Evolutionary conservation across 2,329 filamentous ascomycete species (phyloP).

Genomic region (Penicillium sp.): DNA sequence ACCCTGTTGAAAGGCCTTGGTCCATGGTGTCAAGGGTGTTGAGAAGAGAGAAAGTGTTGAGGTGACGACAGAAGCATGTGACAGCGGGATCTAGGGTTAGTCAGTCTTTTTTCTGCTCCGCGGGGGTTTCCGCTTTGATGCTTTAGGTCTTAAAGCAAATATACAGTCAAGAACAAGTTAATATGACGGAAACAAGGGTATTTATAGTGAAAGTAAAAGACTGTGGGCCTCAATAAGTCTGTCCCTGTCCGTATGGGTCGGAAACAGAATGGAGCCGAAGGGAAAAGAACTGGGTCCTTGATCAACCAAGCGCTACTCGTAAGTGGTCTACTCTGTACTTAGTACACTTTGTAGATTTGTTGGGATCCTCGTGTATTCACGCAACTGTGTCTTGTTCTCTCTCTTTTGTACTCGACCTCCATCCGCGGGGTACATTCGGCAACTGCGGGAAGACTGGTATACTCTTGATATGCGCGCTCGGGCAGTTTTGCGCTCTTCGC

Average conservation of each 20-base stretch:
- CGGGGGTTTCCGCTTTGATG: not conserved
- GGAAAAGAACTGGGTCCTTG: slow-evolving; percentile 22
- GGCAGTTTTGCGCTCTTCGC: not conserved
- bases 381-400: not conserved
- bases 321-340: not conserved
- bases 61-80: slow-evolving; percentile 29
- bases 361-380: not conserved
- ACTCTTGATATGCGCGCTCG: not conserved
- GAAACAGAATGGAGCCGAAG: slow-evolving; percentile 25
- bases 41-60: slow-evolving; percentile 22
- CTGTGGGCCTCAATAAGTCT: slow-evolving; percentile 14
- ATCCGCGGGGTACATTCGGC: not conserved
- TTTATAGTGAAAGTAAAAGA: slow-evolving; percentile 13
- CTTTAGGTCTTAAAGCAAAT: not conserved
- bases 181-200: slow-evolving; percentile 4
- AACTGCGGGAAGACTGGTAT: not conserved
- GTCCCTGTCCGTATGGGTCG: slow-evolving; percentile 10
- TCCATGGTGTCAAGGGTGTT: slow-evolving; percentile 36
- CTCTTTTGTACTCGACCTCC: not conserved
- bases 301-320: slow-evolving; percentile 5
- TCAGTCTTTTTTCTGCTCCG: slow-evolving; percentile 7
- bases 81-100: slow-evolving; percentile 18
- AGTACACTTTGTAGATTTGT: not conserved
- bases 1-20: slow-evolving; percentile 40
- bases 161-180: not conserved